Evolutionary conservation across 345 rosid genomes (phyloP).

Genomic region (Odontarrhena argentea): DNA sequence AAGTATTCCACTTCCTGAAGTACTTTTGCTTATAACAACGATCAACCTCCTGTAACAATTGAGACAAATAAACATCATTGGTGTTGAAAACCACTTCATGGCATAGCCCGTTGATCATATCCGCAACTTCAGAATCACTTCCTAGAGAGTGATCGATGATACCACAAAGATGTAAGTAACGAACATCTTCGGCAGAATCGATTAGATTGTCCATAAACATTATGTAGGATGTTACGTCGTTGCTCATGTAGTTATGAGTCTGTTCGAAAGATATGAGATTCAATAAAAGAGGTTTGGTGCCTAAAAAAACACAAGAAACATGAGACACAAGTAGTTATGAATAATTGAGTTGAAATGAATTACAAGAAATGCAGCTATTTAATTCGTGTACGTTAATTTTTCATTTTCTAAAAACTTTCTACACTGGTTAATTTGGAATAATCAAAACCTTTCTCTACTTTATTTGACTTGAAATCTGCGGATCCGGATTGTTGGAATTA

Average conservation of each 20-base stretch:
- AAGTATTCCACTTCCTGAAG: constrained; percentile 57
- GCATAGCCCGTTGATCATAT: constrained; percentile 70
- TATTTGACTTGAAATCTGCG: too few relatives aligned
- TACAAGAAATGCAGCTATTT: constrained; percentile 26
- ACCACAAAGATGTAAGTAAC: constrained; percentile 59
- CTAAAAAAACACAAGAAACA: constrained; percentile 52
- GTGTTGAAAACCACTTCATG: constrained; percentile 72
- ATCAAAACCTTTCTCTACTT: too few relatives aligned
- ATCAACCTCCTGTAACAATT: constrained; percentile 56
- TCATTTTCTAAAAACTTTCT: too few relatives aligned
- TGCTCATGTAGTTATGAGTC: not conserved
- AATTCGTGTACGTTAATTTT: not conserved
- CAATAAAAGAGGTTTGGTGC: constrained; percentile 73
- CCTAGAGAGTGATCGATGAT: constrained; percentile 76
- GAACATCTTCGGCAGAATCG: constrained; percentile 61
- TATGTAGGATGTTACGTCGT: constrained; percentile 13
- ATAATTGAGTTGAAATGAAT: too few relatives aligned
- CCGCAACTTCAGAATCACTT: constrained; percentile 69
- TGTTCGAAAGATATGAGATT: constrained; percentile 24
- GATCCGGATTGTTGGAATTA: too few relatives aligned
- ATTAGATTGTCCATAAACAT: constrained; percentile 66
- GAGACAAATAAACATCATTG: constrained; percentile 57
- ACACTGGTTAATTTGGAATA: too few relatives aligned
- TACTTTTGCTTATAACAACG: constrained; percentile 48
- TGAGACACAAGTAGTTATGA: not conserved